Evolutionary conservation across 2,329 filamentous ascomycete species (phyloP), one percentile per base, ranked within the genome.

Genomic region (Pseudogymnoascus sp.): DNA sequence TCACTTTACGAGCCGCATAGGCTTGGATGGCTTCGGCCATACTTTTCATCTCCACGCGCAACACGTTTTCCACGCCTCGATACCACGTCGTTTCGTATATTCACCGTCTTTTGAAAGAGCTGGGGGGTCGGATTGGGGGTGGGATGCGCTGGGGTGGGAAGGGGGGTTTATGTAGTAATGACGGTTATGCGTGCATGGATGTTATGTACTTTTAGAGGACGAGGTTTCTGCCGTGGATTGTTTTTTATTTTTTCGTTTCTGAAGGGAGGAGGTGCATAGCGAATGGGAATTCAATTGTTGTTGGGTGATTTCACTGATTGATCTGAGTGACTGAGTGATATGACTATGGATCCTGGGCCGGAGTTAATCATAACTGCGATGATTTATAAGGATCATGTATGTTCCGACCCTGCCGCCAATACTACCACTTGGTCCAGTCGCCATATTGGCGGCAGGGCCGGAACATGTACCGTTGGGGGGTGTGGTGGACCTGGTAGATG

Each of bases 61-160:
- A 33, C 50, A 56, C 50, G 50, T 56, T 56, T 56, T 56, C 50
- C 50, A 56, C 50, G 50, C 50, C 50, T 56, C 50, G 50, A 56
- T 56, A 56, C 50, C 50, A 56, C 33, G 50, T 56, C 50, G 29
- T 56, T 56, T 56, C 50, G 29, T 56, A 56, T 56, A 56, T 56
- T 56, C 50, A 56, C 50, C 50, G 50, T 56, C 50, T 56, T 56
- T 56, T 56, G 50, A 29, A 56, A 56, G 50, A 56, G 50, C 50
- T 56, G 50, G 50, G 50, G 50, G 26, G 29, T 56, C 29, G 50
- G 50, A 56, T 13, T 33, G 29, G 50, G 47, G 50, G 5, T 33
- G 50, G 26, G 26, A 8, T 31, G 47, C 26, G 47, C 24, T 24
- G 26, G 24, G 24, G n/a, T 2, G 47, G 3, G 4, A 29, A 16